Percentiles rank a stretch among this genome's conserved stretches.
These are phyloP conservation scores for Eremochloa ophiuroides DNA, from an alignment of 176 grass and related monocot genomes.

Conservation along the genomic window DNA sequence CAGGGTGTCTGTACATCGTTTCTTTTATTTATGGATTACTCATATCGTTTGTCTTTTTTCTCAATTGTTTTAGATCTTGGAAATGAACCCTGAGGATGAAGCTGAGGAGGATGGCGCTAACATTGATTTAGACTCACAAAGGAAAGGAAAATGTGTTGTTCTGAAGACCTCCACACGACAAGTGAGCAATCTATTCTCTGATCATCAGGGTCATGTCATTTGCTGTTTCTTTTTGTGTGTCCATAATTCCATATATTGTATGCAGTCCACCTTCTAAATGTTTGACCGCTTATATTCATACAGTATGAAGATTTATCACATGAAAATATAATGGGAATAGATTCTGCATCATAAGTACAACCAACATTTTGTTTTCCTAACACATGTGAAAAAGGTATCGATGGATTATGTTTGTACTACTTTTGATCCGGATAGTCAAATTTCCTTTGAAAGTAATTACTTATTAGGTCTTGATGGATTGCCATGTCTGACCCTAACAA, in stretches of 20 bases:
- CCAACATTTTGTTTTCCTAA: neutral
- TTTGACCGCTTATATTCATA: neutral
- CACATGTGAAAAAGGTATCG: neutral
- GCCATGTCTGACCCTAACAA: neutral
- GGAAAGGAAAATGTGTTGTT: constrained; percentile 95
- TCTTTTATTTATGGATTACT: neutral
- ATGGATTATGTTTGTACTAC: neutral
- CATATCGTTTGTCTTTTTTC: neutral
- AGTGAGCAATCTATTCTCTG: constrained; percentile 25
- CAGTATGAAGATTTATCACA: neutral
- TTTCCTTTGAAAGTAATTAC: neutral
- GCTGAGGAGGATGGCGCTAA: constrained; percentile 88
- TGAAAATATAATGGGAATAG: neutral
- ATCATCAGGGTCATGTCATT: neutral
- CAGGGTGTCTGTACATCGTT: neutral
- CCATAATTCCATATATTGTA: neutral
- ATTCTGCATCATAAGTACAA: neutral
- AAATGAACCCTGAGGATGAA: constrained; percentile 95
- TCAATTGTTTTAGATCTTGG: constrained; percentile 61
- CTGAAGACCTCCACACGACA: constrained; percentile 80
- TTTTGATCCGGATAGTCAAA: neutral
- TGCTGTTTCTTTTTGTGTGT: neutral
- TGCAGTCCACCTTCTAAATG: neutral
- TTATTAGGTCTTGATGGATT: neutral
- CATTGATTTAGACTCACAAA: constrained; percentile 82